Evolutionary conservation across 2,329 filamentous ascomycete genomes (phyloP), one percentile per base, ranked within the genome.

Genomic region (Pseudogymnoascus sp.): DNA sequence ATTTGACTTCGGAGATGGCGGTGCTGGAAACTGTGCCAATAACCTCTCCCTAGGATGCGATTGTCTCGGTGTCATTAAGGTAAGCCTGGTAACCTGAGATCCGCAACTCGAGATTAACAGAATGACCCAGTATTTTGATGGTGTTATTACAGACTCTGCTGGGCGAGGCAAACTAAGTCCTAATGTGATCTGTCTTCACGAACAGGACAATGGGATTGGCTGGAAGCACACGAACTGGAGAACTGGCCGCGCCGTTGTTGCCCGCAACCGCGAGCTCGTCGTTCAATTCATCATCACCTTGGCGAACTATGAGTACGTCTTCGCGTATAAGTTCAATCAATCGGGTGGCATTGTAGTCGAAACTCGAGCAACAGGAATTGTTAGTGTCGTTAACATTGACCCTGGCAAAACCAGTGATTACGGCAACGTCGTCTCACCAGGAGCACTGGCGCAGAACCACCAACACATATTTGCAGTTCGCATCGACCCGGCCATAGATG

Each of bases 181-280:
- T 14, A 89, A 89, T 66, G 85, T 87, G 5, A 77, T 89, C 63
- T 90, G 87, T 69, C 75, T 89, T 3, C 87, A 89, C 69, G 87
- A 90, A 71, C 84, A 88, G 69, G 87, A 90, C 68, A 82, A 84
- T 62, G 87, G 87, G 3, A 87, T 89, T 43, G 79, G 81, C 5
- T 89, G 86, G 85, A 89, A 89, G 70, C 87, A 89, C 73, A 88
- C 85, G 4, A 88, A 89, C 75, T 88, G 82, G 76, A 79, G 86
- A 3, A 89, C 85, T 0, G 78, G 79, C 28, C 79, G 84, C 1
- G 84, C 85, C 0, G 84, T 86, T 1, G 84, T 88, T 0, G 83
- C 83, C 0, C 78, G 87, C 6, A 78, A 80, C 63, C 80, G 87
- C 0, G 82, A 88, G 67, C 78, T 89, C 2, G 85, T 89, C 0